Evolutionary conservation across 2,329 filamentous ascomycete species (phyloP).

Genomic region (Alternaria triticina): DNA sequence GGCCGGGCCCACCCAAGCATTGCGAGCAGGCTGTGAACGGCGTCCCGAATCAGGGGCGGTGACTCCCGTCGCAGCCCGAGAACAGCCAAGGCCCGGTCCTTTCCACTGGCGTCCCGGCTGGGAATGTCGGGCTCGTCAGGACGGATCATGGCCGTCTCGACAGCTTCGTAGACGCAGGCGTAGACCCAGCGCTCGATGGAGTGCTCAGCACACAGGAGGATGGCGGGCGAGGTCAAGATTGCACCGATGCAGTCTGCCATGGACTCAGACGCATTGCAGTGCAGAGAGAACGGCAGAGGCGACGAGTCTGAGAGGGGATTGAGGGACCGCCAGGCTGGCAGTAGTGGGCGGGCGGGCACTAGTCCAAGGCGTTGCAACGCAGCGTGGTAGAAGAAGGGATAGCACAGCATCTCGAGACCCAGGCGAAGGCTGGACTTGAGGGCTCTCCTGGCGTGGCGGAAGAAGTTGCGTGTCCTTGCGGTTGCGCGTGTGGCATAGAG

Average conservation of each 20-base stretch:
- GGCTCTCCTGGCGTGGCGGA: slow-evolving; percentile 29
- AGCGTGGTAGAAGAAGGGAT: slow-evolving; percentile 42
- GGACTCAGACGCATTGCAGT: slow-evolving; percentile 24
- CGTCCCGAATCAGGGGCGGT: slow-evolving; percentile 25
- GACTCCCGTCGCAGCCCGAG: slow-evolving; percentile 33
- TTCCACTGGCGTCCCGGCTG: slow-evolving; percentile 28
- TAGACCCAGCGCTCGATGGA: slow-evolving; percentile 36
- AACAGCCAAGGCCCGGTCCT: slow-evolving; percentile 27
- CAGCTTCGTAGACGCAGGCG: slow-evolving; percentile 35
- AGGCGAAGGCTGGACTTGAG: slow-evolving; percentile 36
- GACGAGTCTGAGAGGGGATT: slow-evolving; percentile 39
- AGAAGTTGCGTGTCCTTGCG: slow-evolving; percentile 23
- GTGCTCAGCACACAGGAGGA: slow-evolving; percentile 35
- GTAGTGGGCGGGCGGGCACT: slow-evolving; percentile 31
- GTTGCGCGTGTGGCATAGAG: slow-evolving; percentile 27
- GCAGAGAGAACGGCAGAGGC: slow-evolving; percentile 32
- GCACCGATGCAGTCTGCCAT: slow-evolving; percentile 19
- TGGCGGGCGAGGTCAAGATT: slow-evolving; percentile 33
- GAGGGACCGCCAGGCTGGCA: slow-evolving; percentile 36
- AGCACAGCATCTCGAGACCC: slow-evolving; percentile 36
- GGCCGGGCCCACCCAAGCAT: slow-evolving; percentile 36
- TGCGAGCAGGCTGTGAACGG: slow-evolving; percentile 31
- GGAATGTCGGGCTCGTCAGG: slow-evolving; percentile 39
- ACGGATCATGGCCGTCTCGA: slow-evolving; percentile 37
- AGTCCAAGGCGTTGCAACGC: slow-evolving; percentile 41